These are phyloP conservation scores for Osmanthus fragrans DNA, from an alignment of 257 asterid species.

Conservation along the genomic window DNA sequence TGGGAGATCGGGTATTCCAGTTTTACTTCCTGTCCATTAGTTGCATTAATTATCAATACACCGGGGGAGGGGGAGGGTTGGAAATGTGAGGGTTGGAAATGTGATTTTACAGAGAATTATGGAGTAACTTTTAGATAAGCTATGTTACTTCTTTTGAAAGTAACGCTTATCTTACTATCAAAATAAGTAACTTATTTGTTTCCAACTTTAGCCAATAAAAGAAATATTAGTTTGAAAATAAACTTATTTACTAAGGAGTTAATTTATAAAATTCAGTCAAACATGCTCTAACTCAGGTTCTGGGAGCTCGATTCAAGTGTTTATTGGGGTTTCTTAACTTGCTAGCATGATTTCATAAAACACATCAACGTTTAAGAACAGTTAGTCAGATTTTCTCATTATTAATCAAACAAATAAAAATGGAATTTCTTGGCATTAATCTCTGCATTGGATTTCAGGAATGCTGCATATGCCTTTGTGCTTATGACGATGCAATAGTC, in stretches of 20 bases:
- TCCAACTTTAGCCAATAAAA: background rate
- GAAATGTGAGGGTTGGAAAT: background rate
- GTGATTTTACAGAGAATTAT: background rate
- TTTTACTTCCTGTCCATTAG: background rate
- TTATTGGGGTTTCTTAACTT: background rate
- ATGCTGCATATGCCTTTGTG: conserved; percentile 90
- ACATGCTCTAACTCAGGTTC: background rate
- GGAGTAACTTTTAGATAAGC: no score
- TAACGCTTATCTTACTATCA: no score
- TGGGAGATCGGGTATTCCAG: background rate
- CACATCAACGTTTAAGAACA: background rate
- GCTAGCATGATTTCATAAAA: background rate
- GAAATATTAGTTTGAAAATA: background rate
- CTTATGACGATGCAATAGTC: conserved; percentile 92
- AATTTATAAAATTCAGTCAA: background rate
- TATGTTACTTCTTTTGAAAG: no score
- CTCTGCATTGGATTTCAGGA: conserved; percentile 51
- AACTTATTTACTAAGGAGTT: background rate
- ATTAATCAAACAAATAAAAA: background rate
- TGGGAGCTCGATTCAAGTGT: background rate
- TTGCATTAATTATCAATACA: background rate
- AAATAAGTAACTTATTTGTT: background rate
- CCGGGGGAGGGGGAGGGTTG: background rate
- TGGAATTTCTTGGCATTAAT: background rate
- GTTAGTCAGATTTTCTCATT: background rate